Evolutionary conservation across 2,329 filamentous ascomycete species (phyloP), one percentile per base, ranked within the genome.

Genomic region (Microdochium bolleyi): DNA sequence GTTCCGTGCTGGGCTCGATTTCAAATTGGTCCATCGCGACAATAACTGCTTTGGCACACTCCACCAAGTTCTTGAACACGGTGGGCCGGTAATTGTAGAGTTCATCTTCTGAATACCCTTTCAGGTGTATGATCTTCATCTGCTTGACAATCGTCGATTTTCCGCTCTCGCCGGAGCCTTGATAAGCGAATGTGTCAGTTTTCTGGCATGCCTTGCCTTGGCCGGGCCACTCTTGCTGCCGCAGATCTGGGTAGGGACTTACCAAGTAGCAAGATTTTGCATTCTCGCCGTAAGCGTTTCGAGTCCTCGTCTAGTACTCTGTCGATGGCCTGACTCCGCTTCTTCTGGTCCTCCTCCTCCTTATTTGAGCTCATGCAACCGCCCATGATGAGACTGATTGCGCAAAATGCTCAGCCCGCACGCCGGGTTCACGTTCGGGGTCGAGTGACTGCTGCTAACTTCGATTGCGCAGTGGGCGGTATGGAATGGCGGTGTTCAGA

Each of bases 51-150:
- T 96, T 97, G 60, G 91, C 89, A 76, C 94, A 99, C 72, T 99
- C 94, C 61, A 97, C 82, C 55, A 99, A 79, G 69, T 99, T 99
- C 74, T 99, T 99, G 77, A 95, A 99, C 55, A 99, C 91, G 32
- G 94, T 97, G 57, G 95, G 83, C 55, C 94, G 88, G 75, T 97
- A 97, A 67, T 96, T 87, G 64, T 88, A 88, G 50, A 97, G 79
- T 71, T 99, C 94, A 63, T 97, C 92, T 60, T 90, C 84, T 11
- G 89, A 92, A 72, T 99, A 99, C 56, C 94, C 94, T 73, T 96
- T 96, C 64, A 97, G 87, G 67, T 99, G 94, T 66, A 99, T 97
- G 63, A 99, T 99, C 74, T 97, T 99, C 94, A 99, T 99, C 78
- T 99, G 94, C 73, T 99, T 99, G 61, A 99, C 94, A 64, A 99